Conservation (phyloP, 2,329 filamentous ascomycete genomes). For the Phyllosticta capitalensis region DNA sequence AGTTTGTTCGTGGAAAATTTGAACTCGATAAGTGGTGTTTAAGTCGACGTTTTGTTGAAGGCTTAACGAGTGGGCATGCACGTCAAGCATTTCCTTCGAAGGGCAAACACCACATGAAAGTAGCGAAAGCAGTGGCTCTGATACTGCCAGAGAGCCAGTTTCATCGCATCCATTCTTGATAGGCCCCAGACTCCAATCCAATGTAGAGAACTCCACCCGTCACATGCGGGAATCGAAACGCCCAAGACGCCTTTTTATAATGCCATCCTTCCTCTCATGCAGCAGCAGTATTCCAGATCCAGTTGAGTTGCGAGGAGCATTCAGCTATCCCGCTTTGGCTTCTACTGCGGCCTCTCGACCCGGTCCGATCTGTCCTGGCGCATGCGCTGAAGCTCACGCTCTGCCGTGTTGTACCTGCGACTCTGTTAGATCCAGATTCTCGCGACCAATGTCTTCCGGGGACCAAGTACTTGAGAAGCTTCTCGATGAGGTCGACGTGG, state of each 20-base stretch:
- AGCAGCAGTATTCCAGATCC: not conserved
- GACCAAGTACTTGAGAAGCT: constrained; percentile 56
- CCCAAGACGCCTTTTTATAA: not conserved
- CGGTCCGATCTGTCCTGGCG: not conserved
- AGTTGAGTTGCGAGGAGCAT: not conserved
- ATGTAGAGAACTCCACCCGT: not conserved
- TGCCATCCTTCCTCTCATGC: not conserved
- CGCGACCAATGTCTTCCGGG: not conserved
- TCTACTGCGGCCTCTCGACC: not conserved
- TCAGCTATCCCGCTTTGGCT: not conserved
- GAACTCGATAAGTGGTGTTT: too few species aligned
- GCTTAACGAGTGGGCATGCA: not conserved
- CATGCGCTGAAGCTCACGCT: constrained; percentile 11
- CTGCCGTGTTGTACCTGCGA: constrained; percentile 11
- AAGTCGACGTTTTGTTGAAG: not conserved
- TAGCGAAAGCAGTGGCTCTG: too few species aligned
- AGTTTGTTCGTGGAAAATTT: too few species aligned
- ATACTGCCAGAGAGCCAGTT: not conserved
- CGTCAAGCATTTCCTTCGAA: too few species aligned
- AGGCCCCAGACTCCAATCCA: not conserved
- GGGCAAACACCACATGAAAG: too few species aligned
- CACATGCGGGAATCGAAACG: not conserved
- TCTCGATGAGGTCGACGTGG: constrained; percentile 97
- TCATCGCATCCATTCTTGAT: not conserved
- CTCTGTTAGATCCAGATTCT: not conserved